These are phyloP conservation scores for Actinomucor elegans DNA, from an alignment of 371 early-diverging fungal genomes.

Conservation along the genomic window DNA sequence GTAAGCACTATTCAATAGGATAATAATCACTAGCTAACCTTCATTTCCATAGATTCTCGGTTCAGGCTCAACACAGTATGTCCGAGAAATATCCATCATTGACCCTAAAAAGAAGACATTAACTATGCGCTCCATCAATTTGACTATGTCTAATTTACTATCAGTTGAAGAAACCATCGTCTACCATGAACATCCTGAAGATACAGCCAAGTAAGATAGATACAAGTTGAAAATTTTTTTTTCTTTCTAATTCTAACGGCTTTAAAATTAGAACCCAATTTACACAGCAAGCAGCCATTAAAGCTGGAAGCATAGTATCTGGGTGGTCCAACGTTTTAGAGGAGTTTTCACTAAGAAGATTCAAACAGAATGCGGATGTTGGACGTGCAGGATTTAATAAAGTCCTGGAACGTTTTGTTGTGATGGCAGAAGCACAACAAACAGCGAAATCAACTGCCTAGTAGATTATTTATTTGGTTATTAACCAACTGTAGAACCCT, in stretches of 20 bases:
- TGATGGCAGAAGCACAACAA: constrained; percentile 28
- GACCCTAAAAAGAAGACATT: constrained; percentile 72
- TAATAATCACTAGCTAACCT: not conserved
- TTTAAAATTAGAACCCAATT: constrained; percentile 68
- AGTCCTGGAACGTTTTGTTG: constrained; percentile 57
- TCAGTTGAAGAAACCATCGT: constrained; percentile 80
- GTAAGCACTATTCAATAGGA: constrained; percentile 14
- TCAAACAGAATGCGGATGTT: constrained; percentile 78
- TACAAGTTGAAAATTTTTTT: too few species aligned
- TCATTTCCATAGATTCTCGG: constrained; percentile 54
- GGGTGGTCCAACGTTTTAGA: constrained; percentile 75
- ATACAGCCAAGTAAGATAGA: constrained; percentile 37
- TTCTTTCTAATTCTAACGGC: too few species aligned
- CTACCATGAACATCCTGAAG: constrained; percentile 62
- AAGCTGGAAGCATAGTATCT: constrained; percentile 67
- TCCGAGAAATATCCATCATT: constrained; percentile 80
- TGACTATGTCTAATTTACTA: constrained; percentile 72
- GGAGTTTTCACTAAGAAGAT: constrained; percentile 78
- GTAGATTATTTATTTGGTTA: not conserved
- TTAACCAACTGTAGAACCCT: not conserved
- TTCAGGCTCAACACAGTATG: constrained; percentile 65
- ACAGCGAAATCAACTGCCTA: constrained; percentile 1
- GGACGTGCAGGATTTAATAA: constrained; percentile 69
- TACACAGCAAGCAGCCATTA: constrained; percentile 74
- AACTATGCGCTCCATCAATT: constrained; percentile 70